Conservation (phyloP, 2,329 filamentous ascomycete species). For the Colletotrichum nymphaeae region DNA sequence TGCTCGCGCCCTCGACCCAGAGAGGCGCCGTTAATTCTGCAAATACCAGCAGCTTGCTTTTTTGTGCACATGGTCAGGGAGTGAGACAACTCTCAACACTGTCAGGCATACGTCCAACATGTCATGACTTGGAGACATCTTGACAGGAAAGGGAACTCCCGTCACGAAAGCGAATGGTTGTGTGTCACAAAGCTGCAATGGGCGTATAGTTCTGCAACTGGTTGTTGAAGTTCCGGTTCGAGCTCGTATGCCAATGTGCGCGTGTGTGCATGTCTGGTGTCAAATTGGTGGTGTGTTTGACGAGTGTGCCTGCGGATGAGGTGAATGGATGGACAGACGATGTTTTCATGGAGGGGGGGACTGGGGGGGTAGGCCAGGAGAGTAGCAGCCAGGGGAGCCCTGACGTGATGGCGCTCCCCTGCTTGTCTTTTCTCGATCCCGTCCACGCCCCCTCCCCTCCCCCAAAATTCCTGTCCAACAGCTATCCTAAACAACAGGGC, state of each 20-base stretch:
- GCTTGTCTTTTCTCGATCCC: slow-evolving; percentile 16
- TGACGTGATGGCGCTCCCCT: slow-evolving; percentile 26
- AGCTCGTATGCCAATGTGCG: slow-evolving; percentile 14
- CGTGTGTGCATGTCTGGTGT: slow-evolving; percentile 2
- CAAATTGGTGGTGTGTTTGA: not conserved
- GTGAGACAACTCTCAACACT: slow-evolving; percentile 17
- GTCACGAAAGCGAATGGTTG: slow-evolving; percentile 1
- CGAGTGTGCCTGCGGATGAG: slow-evolving; percentile 15
- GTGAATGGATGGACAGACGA: slow-evolving; percentile 19
- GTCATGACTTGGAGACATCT: slow-evolving; percentile 28
- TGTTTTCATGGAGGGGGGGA: not conserved
- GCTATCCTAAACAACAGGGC: slow-evolving; percentile 25
- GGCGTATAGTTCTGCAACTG: slow-evolving; percentile 1
- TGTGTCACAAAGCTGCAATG: slow-evolving; percentile 6
- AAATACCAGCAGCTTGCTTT: slow-evolving; percentile 6
- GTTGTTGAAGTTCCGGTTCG: slow-evolving; percentile 16
- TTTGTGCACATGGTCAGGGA: slow-evolving; percentile 16
- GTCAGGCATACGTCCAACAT: slow-evolving; percentile 19
- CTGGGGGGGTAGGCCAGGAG: not conserved
- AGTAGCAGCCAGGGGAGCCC: slow-evolving; percentile 13
- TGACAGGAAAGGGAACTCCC: slow-evolving; percentile 15
- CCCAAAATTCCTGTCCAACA: slow-evolving; percentile 9
- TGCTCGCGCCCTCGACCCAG: slow-evolving; percentile 2
- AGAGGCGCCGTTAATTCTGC: slow-evolving; percentile 9
- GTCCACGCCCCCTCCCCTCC: slow-evolving; percentile 12